Evolutionary conservation across 306 rosid genomes (phyloP).

Genomic region (Quercus suber): DNA sequence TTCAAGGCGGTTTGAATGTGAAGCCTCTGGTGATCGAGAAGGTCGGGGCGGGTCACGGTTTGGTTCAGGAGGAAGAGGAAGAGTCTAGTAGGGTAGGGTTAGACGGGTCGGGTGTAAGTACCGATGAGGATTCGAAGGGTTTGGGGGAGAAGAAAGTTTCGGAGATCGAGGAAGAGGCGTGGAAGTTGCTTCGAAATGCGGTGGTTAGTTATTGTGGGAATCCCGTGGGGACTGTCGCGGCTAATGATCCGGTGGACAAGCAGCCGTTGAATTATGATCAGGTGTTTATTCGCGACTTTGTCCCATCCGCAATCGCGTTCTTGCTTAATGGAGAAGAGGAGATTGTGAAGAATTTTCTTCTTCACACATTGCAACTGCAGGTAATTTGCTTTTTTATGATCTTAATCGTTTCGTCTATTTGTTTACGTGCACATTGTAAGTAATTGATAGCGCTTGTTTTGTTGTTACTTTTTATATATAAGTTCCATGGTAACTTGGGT

Average conservation of each 20-base stretch:
- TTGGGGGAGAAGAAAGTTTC: constrained; percentile 51
- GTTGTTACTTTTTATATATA: neutral
- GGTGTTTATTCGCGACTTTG: constrained; percentile 85
- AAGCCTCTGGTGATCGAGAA: constrained; percentile 56
- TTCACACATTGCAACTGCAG: constrained; percentile 88
- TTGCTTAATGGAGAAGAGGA: constrained; percentile 84
- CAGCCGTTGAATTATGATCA: constrained; percentile 84
- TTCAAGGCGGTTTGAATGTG: constrained; percentile 64
- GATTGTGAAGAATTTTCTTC: constrained; percentile 83
- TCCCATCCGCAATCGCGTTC: constrained; percentile 86
- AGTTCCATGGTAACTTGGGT: neutral
- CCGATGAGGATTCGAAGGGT: constrained; percentile 39
- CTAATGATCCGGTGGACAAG: constrained; percentile 64
- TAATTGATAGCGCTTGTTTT: neutral
- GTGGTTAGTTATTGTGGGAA: constrained; percentile 72
- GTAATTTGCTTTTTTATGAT: constrained; percentile 27
- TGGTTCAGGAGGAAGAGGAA: constrained; percentile 46
- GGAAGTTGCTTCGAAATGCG: constrained; percentile 67
- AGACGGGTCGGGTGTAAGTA: constrained; percentile 27
- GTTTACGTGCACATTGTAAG: neutral
- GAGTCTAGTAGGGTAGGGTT: constrained; percentile 29
- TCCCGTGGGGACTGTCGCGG: constrained; percentile 93
- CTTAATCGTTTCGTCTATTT: neutral
- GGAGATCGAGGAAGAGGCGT: constrained; percentile 67
- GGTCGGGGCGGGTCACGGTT: constrained; percentile 36